Evolutionary conservation across 192 early-diverging fungal genomes (phyloP).

Genomic region (Glomus cerebriforme): DNA sequence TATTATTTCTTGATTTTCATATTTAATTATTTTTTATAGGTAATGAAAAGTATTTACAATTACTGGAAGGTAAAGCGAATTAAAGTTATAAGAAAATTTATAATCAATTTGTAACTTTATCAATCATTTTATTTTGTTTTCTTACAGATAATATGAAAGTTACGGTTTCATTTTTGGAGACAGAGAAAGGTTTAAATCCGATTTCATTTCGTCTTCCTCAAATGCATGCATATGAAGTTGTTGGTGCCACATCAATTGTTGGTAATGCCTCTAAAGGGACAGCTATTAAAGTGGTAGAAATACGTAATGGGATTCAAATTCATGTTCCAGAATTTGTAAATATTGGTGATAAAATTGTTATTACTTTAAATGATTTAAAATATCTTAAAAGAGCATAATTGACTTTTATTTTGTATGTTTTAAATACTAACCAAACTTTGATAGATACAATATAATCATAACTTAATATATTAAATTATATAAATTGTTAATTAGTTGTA

Average conservation of each 20-base stretch:
- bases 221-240: constrained; percentile 59
- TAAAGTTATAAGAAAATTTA: no score
- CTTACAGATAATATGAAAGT: constrained; percentile 57
- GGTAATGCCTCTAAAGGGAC: constrained; percentile 69
- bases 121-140: constrained; percentile 41
- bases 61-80: neutral
- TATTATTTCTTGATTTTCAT: neutral
- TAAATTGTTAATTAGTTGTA: no score
- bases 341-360: constrained; percentile 70
- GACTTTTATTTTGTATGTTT: no score
- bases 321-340: constrained; percentile 84
- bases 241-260: constrained; percentile 49
- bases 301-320: constrained; percentile 67
- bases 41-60: neutral
- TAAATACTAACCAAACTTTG: no score
- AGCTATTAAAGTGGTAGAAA: constrained; percentile 62
- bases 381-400: constrained; percentile 66
- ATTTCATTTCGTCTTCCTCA: constrained; percentile 64
- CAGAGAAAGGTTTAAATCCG: constrained; percentile 52
- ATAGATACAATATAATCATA: no score
- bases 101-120: neutral
- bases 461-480: no score
- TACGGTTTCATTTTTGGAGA: constrained; percentile 59
- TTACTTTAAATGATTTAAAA: constrained; percentile 64
- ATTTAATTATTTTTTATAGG: constrained; percentile 14